Base-by-base conservation (phyloP, 805 yeast genomes). In the Cyberlindnera mrakii region DNA sequence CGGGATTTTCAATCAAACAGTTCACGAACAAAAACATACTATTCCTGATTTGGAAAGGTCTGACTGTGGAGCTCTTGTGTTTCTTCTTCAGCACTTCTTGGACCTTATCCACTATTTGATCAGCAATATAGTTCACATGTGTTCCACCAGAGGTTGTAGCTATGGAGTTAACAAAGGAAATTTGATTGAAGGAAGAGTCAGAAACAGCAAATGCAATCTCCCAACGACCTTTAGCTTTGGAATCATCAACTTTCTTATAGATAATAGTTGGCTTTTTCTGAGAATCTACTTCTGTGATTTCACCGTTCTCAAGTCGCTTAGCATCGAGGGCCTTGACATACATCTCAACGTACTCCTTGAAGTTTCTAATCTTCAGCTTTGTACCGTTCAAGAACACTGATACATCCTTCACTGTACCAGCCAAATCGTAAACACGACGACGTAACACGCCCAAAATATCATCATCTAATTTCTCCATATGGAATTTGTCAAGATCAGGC, bases 71-170 rank as follows among this genome's bases (percentile, higher is more conserved):
- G 45, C 69, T 70, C 43, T 67, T 68, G 47, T 78, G 79, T 56
- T 77, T 82, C 65, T 83, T 87, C 60, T 82, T 86, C 50, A 90
- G 68, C 8, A 72, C 68, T 13, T 85, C 96, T 43, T 80, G 67
- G 43, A 90, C 76, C 61, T 86, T 89, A 48, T 73, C 77, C 20
- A 87, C 82, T 43, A 93, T 75, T 66, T 90, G 87, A 62, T 91
- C 96, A 5, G 95, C 71, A 27, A 90, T 74, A 59, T 82, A 79
- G 52, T 83, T 89, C 30, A 89, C 95, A 62, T 93, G 99, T 0
- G 99, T 85, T 54, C 99, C 99, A 47, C 99, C 99, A 1, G 91
- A 69, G 0, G 98, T 91, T 0, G 99, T 93, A 0, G 99, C 99
- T 60, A 93, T 93, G 6, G 97, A 89, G 62, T 93, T 93, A 14